Base-by-base conservation (phyloP, 257 asterid genomes). In the Solanum dulcamara region DNA sequence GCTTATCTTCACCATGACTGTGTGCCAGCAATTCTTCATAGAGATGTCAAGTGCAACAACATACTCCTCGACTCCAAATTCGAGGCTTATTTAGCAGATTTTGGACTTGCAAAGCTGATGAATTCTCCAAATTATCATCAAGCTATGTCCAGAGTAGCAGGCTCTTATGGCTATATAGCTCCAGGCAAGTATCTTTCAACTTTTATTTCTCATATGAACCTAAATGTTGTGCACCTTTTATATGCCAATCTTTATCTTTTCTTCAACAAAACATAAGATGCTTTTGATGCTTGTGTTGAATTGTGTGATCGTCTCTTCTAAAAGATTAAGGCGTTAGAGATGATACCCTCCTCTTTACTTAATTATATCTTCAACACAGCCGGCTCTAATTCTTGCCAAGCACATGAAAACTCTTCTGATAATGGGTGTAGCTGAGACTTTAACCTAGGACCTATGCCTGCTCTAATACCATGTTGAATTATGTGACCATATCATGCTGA, bases 41-140 rank as follows among this genome's bases (percentile, higher is more conserved):
- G 99, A 60, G 99, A 96, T 50, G 96, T 96, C 85, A 96, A 96
- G 86, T 96, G 98, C 92, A 96, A 96, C 86, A 94, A 96, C 88
- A 96, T 96, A 83, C 94, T 94, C 57, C 89, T 96, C 20, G 98
- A 94, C 84, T 92, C 97, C 8, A 93, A 92, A 85, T 94, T 84
- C 15, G 99, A 96, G 84, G 95, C 98, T 67, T 94, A 94, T 85
- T 80, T 96, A 67, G 99, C 99, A 5, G 99, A 96, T 90, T 96
- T 96, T 85, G 99, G 99, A n/a, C 98, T 96, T 2, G 99, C 99
- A 14, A 96, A 93, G 91, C 91, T 93, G 12, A 93, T 94, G 98
- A 93, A 88, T 83, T 93, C 99, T 30, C 94, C 98, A 18, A 94
- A 90, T 81, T 94, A 94, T 85, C 99, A 96, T 6, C 98, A 94